These are phyloP conservation scores for Ilyonectria mors-panacis DNA, from an alignment of 2,329 filamentous ascomycete genomes.

Conservation along the genomic window DNA sequence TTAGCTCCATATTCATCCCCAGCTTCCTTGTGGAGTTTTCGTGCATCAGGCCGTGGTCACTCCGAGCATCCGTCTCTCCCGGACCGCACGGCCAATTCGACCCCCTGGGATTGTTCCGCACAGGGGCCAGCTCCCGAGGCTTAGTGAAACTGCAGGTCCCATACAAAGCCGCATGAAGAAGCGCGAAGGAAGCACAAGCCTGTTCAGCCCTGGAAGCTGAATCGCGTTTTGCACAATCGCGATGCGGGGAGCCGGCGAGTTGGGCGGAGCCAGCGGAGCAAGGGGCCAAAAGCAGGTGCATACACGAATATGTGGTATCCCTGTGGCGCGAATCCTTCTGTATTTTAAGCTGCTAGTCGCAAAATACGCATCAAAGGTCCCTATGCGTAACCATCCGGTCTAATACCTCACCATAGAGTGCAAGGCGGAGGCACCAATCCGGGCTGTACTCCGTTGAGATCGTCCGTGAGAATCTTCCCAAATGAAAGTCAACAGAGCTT, in stretches of 20 bases:
- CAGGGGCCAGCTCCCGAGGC: neutral
- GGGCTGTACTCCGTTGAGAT: neutral
- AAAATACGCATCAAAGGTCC: neutral
- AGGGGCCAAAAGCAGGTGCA: neutral
- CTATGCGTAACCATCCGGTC: neutral
- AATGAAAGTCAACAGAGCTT: neutral
- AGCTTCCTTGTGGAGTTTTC: neutral
- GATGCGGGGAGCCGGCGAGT: neutral
- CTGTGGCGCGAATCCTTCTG: neutral
- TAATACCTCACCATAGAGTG: neutral
- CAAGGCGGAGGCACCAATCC: neutral
- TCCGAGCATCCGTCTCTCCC: neutral
- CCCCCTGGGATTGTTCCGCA: neutral
- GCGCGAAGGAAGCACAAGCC: neutral
- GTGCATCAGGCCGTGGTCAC: neutral
- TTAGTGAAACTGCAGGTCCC: conserved; percentile 2
- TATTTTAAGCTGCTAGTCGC: neutral
- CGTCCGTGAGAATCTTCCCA: neutral
- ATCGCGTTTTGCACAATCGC: neutral
- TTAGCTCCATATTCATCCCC: neutral
- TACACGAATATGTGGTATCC: neutral
- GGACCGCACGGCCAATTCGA: neutral
- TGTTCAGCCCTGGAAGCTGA: neutral
- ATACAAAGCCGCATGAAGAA: neutral
- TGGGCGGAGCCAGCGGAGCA: neutral